phyloP scores from a whole-genome alignment of 306 rosid species.

The cucumber (Cucumis sativus) region Cucumber_9930_V3 NC_026656.2:4779501-4780000 shows the following conservation, averaged over 20 bases:
- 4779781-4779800: conserved; percentile 50
- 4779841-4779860: conserved; percentile 57
- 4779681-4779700: neutral
- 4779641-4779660: too few species aligned
- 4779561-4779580: too few species aligned
- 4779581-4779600: too few species aligned
- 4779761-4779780: conserved; percentile 48
- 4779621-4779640: too few species aligned
- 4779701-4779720: conserved; percentile 13
- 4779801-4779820: conserved; percentile 45
- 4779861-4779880: conserved; percentile 80
- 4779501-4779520: too few species aligned
- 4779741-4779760: conserved; percentile 19
- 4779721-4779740: conserved; percentile 17
- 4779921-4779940: conserved; percentile 64
- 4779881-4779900: conserved; percentile 83
- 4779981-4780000: neutral
- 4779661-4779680: too few species aligned
- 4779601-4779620: too few species aligned
- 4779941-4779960: conserved; percentile 93
- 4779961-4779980: too few species aligned
- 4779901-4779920: conserved; percentile 80
- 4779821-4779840: conserved; percentile 74
- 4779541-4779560: too few species aligned
- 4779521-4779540: too few species aligned